These are phyloP conservation scores for Lecanicillium sp. DNA, from an alignment of 2,329 filamentous ascomycete species.

Conservation along the genomic window DNA sequence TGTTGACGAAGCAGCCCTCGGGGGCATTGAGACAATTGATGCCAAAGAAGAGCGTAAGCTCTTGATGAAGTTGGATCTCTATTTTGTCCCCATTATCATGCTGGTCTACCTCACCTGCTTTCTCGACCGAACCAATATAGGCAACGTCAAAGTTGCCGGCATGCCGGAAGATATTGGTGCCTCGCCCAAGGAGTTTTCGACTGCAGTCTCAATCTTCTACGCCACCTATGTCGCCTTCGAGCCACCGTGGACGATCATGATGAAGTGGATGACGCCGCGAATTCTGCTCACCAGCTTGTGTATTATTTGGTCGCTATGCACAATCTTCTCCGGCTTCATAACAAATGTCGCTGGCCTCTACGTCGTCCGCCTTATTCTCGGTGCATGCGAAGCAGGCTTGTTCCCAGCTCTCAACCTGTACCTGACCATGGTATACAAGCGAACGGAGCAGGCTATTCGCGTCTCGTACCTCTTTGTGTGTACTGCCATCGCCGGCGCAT, in stretches of 20 bases:
- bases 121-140: conserved; percentile 47
- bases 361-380: conserved; percentile 16
- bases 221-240: conserved; percentile 23
- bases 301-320: conserved; percentile 19
- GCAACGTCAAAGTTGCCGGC: conserved; percentile 24
- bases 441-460: conserved; percentile 45
- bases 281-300: conserved; percentile 19
- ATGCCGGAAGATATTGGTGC: conserved; percentile 25
- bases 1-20: not conserved
- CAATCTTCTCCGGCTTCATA: conserved; percentile 21
- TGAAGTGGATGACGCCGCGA: conserved; percentile 24
- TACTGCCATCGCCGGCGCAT: conserved; percentile 40
- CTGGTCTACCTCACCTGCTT: conserved; percentile 47
- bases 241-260: conserved; percentile 21
- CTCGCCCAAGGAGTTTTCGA: conserved; percentile 21
- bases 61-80: conserved; percentile 23
- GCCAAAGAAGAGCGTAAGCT: conserved; percentile 20
- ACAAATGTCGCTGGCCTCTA: conserved; percentile 19
- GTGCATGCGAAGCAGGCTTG: conserved; percentile 17
- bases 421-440: conserved; percentile 26
- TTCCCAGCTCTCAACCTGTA: conserved; percentile 19
- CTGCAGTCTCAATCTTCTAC: conserved; percentile 24
- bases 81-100: conserved; percentile 39
- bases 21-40: conserved; percentile 17
- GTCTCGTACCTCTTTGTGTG: conserved; percentile 41